These are phyloP conservation scores for Penicillium ucsense DNA, from an alignment of 495 filamentous ascomycete species.

Conservation along the genomic window DNA sequence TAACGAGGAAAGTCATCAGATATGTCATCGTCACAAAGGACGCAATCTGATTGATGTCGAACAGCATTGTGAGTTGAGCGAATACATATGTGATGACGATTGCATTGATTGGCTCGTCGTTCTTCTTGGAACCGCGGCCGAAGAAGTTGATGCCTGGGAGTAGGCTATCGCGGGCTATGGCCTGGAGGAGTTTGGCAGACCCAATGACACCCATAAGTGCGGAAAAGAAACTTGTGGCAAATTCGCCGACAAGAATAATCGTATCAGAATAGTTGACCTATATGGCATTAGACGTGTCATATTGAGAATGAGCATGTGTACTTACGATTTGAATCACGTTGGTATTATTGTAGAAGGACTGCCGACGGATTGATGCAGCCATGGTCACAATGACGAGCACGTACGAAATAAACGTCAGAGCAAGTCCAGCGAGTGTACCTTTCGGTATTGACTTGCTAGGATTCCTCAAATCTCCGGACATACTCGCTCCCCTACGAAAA, in stretches of 20 bases:
- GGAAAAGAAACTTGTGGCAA: constrained; percentile 76
- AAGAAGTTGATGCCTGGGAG: constrained; percentile 69
- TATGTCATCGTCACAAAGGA: constrained; percentile 86
- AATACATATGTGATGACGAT: constrained; percentile 69
- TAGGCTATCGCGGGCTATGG: constrained; percentile 70
- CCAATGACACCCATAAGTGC: constrained; percentile 81
- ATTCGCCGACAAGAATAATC: constrained; percentile 70
- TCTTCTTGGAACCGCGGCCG: constrained; percentile 61
- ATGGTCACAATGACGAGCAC: constrained; percentile 68
- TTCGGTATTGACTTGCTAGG: constrained; percentile 78
- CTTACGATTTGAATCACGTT: constrained; percentile 70
- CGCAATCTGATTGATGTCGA: constrained; percentile 80
- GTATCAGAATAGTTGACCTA: constrained; percentile 61
- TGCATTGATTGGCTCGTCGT: constrained; percentile 68
- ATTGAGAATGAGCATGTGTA: not conserved
- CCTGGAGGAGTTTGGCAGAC: constrained; percentile 79
- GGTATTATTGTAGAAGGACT: constrained; percentile 62
- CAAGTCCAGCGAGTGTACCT: constrained; percentile 68
- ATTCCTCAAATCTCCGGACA: constrained; percentile 79
- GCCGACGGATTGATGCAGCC: constrained; percentile 65
- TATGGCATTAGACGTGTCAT: constrained; percentile 3
- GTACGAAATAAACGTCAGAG: constrained; percentile 68
- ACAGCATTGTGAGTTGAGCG: constrained; percentile 72
- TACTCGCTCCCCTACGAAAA: constrained; percentile 57
- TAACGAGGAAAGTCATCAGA: constrained; percentile 54